phyloP scores from a whole-genome alignment of 106 monocot species.

The Alisma plantagoaquatica region DNA sequence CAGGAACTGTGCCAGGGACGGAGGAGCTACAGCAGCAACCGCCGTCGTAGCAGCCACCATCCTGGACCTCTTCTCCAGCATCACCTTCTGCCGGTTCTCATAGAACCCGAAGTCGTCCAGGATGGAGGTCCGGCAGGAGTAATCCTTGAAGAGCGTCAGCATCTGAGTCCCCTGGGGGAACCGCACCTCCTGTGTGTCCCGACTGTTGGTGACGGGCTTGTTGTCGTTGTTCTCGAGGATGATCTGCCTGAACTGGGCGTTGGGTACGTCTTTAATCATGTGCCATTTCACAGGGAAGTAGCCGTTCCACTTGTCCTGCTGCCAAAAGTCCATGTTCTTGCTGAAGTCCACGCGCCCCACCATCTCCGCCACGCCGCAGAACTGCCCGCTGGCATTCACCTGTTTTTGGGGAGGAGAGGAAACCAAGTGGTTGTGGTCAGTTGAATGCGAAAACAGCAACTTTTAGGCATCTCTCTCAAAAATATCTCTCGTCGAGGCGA shows the following conservation, averaged over 20 bases:
- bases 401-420: too few relatives aligned
- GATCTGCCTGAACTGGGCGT: conserved; percentile 45
- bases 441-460: too few relatives aligned
- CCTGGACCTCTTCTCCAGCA: conserved; percentile 67
- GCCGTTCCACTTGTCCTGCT: conserved; percentile 94
- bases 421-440: too few relatives aligned
- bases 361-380: conserved; percentile 65
- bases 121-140: conserved; percentile 64
- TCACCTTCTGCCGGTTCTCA: conserved; percentile 73
- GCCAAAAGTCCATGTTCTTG: conserved; percentile 52
- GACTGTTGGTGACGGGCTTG: conserved; percentile 34
- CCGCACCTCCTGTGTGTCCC: conserved; percentile 42
- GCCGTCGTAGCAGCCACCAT: too few relatives aligned
- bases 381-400: conserved; percentile 92
- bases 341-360: conserved; percentile 64
- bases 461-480: too few relatives aligned
- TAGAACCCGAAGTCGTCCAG: conserved; percentile 83
- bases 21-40: too few relatives aligned
- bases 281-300: conserved; percentile 96
- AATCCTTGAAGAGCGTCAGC: conserved; percentile 71
- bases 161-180: conserved; percentile 74
- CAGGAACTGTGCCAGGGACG: background rate
- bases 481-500: too few relatives aligned
- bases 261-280: conserved; percentile 67
- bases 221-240: conserved; percentile 51